These are phyloP conservation scores for Aureobasidium mangrovei DNA, from an alignment of 2,329 filamentous ascomycete species.

Conservation along the genomic window DNA sequence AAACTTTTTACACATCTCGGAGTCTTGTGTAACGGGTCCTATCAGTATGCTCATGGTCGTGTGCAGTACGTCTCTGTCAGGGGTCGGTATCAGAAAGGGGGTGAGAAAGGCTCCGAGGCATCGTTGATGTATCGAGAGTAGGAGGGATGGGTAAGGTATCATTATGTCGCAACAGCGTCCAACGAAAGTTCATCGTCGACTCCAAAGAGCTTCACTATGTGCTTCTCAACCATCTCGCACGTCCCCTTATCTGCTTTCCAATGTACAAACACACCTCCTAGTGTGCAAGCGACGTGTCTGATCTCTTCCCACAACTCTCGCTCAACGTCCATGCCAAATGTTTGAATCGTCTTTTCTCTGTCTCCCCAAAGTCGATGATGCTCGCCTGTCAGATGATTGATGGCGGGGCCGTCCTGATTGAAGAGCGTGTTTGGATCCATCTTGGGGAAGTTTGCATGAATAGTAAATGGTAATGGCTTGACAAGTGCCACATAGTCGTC, in stretches of 20 bases:
- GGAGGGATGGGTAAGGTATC: background rate
- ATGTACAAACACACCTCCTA: slow-evolving; percentile 18
- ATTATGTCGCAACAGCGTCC: background rate
- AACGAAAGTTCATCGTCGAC: background rate
- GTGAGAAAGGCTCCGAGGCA: too few species aligned
- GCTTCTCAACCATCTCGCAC: slow-evolving; percentile 12
- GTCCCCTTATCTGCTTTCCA: slow-evolving; percentile 16
- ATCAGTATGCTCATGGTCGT: too few species aligned
- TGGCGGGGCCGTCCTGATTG: slow-evolving; percentile 18
- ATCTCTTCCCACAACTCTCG: slow-evolving; percentile 20
- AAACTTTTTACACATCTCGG: too few species aligned
- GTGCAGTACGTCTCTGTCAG: too few species aligned
- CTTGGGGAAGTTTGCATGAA: slow-evolving; percentile 26
- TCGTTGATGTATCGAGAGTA: too few species aligned
- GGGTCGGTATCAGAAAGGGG: too few species aligned
- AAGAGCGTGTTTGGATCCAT: slow-evolving; percentile 26
- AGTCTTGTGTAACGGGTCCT: too few species aligned
- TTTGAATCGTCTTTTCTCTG: slow-evolving; percentile 17
- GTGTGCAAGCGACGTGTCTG: slow-evolving; percentile 18
- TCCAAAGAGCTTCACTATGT: slow-evolving; percentile 11
- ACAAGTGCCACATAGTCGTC: slow-evolving; percentile 13
- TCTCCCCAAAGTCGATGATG: slow-evolving; percentile 20
- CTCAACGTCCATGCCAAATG: slow-evolving; percentile 23
- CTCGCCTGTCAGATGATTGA: slow-evolving; percentile 16
- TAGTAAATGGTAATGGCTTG: slow-evolving; percentile 18